These are phyloP conservation scores for Aspergillus piperis DNA, from an alignment of 2,329 filamentous ascomycete genomes.

Conservation along the genomic window DNA sequence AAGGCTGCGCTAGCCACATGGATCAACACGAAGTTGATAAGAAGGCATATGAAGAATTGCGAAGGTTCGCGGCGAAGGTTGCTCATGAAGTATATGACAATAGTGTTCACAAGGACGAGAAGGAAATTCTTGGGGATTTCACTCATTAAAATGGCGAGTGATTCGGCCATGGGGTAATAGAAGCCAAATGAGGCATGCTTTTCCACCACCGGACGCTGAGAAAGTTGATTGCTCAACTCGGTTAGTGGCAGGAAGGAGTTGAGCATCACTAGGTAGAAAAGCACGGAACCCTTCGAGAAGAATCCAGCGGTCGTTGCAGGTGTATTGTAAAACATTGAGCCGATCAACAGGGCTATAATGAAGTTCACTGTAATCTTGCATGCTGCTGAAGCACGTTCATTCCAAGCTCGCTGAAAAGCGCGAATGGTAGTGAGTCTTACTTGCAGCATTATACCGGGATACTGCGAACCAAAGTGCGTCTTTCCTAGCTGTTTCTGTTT, in stretches of 20 bases:
- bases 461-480: slow-evolving; percentile 69
- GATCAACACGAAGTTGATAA: slow-evolving; percentile 72
- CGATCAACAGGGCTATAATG: slow-evolving; percentile 72
- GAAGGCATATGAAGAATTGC: slow-evolving; percentile 81
- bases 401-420: slow-evolving; percentile 72
- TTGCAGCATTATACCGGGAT: slow-evolving; percentile 70
- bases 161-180: slow-evolving; percentile 28
- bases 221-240: slow-evolving; percentile 45
- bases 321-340: slow-evolving; percentile 78
- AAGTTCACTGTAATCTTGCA: slow-evolving; percentile 66
- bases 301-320: slow-evolving; percentile 66
- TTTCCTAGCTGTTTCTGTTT: slow-evolving; percentile 39
- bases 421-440: slow-evolving; percentile 75
- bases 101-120: slow-evolving; percentile 73
- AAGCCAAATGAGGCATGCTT: slow-evolving; percentile 35
- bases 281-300: slow-evolving; percentile 71
- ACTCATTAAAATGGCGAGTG: slow-evolving; percentile 21
- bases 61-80: slow-evolving; percentile 72
- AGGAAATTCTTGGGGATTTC: slow-evolving; percentile 71
- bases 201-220: slow-evolving; percentile 28
- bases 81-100: slow-evolving; percentile 82
- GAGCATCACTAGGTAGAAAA: slow-evolving; percentile 85
- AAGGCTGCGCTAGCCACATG: slow-evolving; percentile 83
- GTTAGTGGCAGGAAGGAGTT: slow-evolving; percentile 67
- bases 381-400: slow-evolving; percentile 72